Percentiles rank a stretch among this genome's conserved stretches.
Evolutionary conservation across 345 rosid genomes (phyloP).

Genomic region (Toxicodendron radicans): DNA sequence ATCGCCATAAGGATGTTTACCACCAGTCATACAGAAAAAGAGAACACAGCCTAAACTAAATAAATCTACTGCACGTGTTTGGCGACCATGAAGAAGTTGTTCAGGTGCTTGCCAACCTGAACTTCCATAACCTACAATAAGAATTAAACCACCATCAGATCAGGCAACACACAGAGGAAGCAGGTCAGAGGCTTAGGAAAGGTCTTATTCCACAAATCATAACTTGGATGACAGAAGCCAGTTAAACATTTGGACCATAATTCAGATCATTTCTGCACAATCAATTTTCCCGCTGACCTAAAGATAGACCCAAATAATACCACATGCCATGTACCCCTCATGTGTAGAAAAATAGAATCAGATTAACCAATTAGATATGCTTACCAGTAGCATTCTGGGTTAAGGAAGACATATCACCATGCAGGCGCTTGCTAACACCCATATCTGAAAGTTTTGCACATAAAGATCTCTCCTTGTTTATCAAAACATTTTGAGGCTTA

Average conservation of each 20-base stretch:
- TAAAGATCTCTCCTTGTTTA: conserved; percentile 51
- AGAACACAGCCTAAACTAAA: conserved; percentile 78
- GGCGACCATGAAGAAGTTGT: conserved; percentile 67
- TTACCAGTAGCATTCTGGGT: conserved; percentile 66
- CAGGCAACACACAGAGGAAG: background rate
- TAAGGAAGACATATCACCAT: conserved; percentile 59
- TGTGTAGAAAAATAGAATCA: background rate
- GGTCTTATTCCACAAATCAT: background rate
- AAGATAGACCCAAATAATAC: background rate
- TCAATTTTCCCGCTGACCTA: background rate
- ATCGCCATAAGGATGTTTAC: conserved; percentile 74
- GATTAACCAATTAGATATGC: conserved; percentile 6
- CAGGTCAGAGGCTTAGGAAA: background rate
- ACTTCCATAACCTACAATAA: conserved; percentile 66
- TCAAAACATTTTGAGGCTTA: conserved; percentile 83
- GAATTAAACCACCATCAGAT: background rate
- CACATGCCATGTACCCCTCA: background rate
- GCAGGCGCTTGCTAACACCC: conserved; percentile 77
- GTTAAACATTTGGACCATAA: background rate
- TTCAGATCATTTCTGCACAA: background rate
- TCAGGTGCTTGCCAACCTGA: conserved; percentile 94
- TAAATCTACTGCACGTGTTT: conserved; percentile 74
- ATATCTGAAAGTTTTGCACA: conserved; percentile 80
- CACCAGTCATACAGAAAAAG: conserved; percentile 75
- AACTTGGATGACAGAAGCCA: background rate